Evolutionary conservation across 1,284 basidiomycete species (phyloP), one percentile per base, ranked within the genome.

Genomic region (Apiotrichum domesticum): DNA sequence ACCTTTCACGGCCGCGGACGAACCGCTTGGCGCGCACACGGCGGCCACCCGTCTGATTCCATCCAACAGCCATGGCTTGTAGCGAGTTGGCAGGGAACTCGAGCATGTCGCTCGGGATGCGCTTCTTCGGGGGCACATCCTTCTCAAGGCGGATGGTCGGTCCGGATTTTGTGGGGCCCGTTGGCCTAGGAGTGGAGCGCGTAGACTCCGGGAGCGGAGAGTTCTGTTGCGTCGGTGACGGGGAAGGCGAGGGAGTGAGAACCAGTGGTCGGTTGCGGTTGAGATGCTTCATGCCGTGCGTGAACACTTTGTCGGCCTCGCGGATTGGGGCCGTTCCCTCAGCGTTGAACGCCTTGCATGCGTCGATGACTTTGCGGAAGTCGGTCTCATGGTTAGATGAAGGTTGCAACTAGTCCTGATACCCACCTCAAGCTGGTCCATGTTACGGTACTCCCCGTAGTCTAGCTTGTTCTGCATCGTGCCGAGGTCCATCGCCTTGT

Each of bases 381-480:
- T 77, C 75, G 47, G 58, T 52, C 72, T 75, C 60, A 6, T 9
- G 13, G n/a, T 47, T 58, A 10, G 51, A 47, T 40, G 13, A 42
- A 45, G 37, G 37, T 9, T 8, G 41, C 11, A 7, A 2, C 13
- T 33, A 3, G 35, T 15, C 46, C 15, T 7, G 29, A 1, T 21
- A 62, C 68, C 58, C 47, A 72, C 71, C 65, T 76, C 72, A 13
- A 77, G 56, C n/a, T 72, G 62, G 34, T 70, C 70, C 46, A 77
- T 60, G 15, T 45, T 58, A 21, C 47, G 50, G 48, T 77, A 77
- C 41, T 66, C 65, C 4, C 66, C 67, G n/a, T 63, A 61, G 51
- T 75, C 70, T 4, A 73, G 51, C 58, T 76, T 77, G n/a, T 42
- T 55, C 62, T 75, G 73, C 73, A 77, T 77, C 10, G 75, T 77